Conservation (phyloP, 2,329 filamentous ascomycete species). For the Botrytis tulipae region DNA sequence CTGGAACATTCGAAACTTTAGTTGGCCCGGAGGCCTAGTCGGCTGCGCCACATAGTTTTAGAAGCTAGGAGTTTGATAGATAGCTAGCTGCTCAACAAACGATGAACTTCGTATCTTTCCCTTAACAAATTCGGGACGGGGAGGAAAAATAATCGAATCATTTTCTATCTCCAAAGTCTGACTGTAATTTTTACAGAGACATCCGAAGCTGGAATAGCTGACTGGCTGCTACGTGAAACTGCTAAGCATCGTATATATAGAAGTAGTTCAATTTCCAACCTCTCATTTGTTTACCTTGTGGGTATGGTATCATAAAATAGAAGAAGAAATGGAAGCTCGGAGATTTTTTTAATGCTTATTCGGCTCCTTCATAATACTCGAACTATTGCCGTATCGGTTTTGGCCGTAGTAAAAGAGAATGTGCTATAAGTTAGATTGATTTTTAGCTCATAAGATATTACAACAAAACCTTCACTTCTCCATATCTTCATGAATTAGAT, state of each 20-base stretch:
- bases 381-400: neutral
- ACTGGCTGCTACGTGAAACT: too few relatives aligned
- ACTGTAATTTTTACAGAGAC: neutral
- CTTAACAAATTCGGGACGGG: neutral
- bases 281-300: neutral
- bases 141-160: neutral
- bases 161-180: neutral
- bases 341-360: neutral
- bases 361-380: neutral
- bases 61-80: neutral
- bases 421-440: neutral
- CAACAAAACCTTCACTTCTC: too few relatives aligned
- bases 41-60: neutral
- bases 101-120: too few relatives aligned
- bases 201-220: neutral
- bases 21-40: neutral
- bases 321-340: neutral
- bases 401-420: neutral
- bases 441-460: neutral
- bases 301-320: neutral
- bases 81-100: neutral
- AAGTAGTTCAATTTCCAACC: accelerated
- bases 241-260: neutral
- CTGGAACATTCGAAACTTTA: neutral
- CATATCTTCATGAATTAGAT: neutral